phyloP scores from a whole-genome alignment of 140 eudicot species.

The Oenanthe javanica region DNA sequence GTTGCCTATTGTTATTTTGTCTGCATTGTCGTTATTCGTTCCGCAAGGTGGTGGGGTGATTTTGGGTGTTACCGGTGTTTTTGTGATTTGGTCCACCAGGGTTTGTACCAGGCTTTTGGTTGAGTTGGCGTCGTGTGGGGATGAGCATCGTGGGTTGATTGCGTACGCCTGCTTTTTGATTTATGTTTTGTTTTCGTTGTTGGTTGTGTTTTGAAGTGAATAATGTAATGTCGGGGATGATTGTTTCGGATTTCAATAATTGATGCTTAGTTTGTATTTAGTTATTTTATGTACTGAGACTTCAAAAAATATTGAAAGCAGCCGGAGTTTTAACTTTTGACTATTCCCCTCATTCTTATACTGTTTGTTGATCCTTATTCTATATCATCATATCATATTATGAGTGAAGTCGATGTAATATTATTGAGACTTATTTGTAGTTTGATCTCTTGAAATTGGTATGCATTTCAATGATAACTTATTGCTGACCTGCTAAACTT shows the following conservation, averaged over 20 bases:
- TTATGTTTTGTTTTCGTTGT: slow-evolving; percentile 48
- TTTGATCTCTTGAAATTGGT: too few species aligned
- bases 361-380: too few species aligned
- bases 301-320: too few species aligned
- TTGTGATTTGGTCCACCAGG: slow-evolving; percentile 46
- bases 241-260: neutral
- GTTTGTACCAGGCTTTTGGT: slow-evolving; percentile 67
- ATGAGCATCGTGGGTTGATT: slow-evolving; percentile 60
- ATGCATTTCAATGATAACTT: too few species aligned
- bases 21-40: slow-evolving; percentile 48
- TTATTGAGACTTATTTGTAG: too few species aligned
- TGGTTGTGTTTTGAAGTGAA: slow-evolving; percentile 39
- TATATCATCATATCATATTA: too few species aligned
- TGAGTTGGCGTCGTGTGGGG: slow-evolving; percentile 57
- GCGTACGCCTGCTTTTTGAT: slow-evolving; percentile 71
- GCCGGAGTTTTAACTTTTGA: too few species aligned
- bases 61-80: slow-evolving; percentile 24
- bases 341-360: too few species aligned
- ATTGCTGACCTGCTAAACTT: too few species aligned
- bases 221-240: neutral
- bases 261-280: neutral
- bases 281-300: too few species aligned
- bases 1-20: slow-evolving; percentile 53
- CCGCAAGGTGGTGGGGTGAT: slow-evolving; percentile 49
- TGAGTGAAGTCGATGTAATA: too few species aligned